phyloP scores from a whole-genome alignment of 2,329 filamentous ascomycete species.

The Verticillium nubilum region DNA sequence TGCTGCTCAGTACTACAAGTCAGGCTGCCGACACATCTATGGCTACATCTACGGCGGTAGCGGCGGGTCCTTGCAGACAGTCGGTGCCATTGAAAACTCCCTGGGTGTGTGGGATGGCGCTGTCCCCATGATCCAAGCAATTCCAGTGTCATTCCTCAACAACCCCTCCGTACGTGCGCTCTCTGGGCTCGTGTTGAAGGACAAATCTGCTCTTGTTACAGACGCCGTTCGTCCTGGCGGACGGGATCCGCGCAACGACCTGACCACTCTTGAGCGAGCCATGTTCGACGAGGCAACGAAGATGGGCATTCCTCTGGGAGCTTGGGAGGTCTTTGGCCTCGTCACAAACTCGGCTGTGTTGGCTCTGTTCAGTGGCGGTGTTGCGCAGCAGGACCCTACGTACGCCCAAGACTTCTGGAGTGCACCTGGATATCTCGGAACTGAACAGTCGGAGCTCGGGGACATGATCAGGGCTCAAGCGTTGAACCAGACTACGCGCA shows the following conservation, averaged over 20 bases:
- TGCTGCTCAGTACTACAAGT: slow-evolving; percentile 11
- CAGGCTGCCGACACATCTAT: slow-evolving; percentile 4
- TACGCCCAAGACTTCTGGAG: slow-evolving; percentile 14
- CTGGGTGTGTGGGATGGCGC: slow-evolving; percentile 16
- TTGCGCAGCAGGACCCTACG: slow-evolving; percentile 5
- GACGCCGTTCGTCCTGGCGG: slow-evolving; percentile 8
- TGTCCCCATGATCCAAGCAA: slow-evolving; percentile 13
- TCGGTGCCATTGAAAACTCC: slow-evolving; percentile 15
- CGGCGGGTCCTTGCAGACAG: slow-evolving; percentile 14
- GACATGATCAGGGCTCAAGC: slow-evolving; percentile 2
- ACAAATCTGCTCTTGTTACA: slow-evolving; percentile 2
- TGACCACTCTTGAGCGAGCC: not conserved
- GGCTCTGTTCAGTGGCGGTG: not conserved
- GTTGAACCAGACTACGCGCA: slow-evolving; percentile 1
- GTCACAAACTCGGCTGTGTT: not conserved
- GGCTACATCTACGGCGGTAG: slow-evolving; percentile 19
- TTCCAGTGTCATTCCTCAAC: slow-evolving; percentile 12
- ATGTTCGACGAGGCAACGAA: slow-evolving; percentile 5
- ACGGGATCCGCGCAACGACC: not conserved
- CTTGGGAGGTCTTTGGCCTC: slow-evolving; percentile 8
- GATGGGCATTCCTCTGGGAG: slow-evolving; percentile 3
- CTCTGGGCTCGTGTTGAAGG: slow-evolving; percentile 3
- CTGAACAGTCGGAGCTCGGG: slow-evolving; percentile 8
- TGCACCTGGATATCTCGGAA: slow-evolving; percentile 10
- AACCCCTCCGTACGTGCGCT: slow-evolving; percentile 11